Percentiles rank a stretch among this genome's conserved stretches.
Conservation (phyloP, 352 stramenopile species). For the Phytophthora syringae region DNA sequence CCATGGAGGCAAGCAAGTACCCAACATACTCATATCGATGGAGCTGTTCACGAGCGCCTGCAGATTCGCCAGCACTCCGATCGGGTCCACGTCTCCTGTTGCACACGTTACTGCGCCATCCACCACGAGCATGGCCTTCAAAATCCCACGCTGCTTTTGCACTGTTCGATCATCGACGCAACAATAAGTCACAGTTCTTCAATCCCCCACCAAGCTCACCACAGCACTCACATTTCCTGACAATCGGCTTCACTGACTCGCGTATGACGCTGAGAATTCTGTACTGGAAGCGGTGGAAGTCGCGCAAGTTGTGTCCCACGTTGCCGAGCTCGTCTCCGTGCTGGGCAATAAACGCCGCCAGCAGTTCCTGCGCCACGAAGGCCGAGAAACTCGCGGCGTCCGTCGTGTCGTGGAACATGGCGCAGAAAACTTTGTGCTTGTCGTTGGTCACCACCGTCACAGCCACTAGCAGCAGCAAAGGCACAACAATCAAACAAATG, state of each 20-base stretch:
- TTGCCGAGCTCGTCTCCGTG: constrained; percentile 81
- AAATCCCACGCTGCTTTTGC: constrained; percentile 87
- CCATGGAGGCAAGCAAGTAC: too few species aligned
- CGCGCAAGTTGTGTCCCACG: constrained; percentile 89
- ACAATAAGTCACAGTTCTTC: constrained; percentile 6
- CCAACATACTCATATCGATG: constrained; percentile 83
- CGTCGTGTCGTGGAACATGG: constrained; percentile 89
- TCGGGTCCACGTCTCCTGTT: constrained; percentile 90
- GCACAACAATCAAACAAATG: background rate
- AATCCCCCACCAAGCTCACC: background rate
- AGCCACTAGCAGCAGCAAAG: constrained; percentile 54
- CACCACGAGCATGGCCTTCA: constrained; percentile 91
- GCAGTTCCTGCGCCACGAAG: constrained; percentile 90
- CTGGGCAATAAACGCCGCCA: constrained; percentile 83
- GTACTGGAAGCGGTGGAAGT: constrained; percentile 92
- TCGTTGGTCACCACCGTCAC: constrained; percentile 92
- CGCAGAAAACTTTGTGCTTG: constrained; percentile 91
- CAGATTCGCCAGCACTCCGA: constrained; percentile 91
- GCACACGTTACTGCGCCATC: constrained; percentile 83
- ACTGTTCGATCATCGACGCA: constrained; percentile 46
- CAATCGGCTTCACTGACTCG: constrained; percentile 83
- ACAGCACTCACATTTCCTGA: constrained; percentile 74
- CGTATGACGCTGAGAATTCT: constrained; percentile 84
- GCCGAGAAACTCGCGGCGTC: constrained; percentile 82
- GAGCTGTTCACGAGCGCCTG: constrained; percentile 87